These are phyloP conservation scores for Chionographis japonica DNA, from an alignment of 106 monocot genomes.

Conservation along the genomic window DNA sequence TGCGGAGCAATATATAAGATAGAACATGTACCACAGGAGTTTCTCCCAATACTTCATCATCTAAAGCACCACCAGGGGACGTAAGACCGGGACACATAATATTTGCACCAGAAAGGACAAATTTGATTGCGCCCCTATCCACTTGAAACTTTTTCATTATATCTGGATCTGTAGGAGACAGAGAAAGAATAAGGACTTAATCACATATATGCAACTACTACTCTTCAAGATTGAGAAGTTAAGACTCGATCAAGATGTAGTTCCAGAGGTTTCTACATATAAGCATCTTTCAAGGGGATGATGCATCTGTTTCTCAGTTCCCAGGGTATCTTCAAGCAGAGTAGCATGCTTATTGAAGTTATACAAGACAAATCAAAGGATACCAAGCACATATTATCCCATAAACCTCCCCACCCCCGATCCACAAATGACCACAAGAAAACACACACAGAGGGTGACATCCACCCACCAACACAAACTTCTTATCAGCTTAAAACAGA, in stretches of 20 bases:
- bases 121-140: conserved; percentile 90
- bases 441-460: background rate
- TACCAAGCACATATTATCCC: too few relatives aligned
- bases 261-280: too few relatives aligned
- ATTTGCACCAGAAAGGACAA: conserved; percentile 96
- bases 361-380: too few relatives aligned
- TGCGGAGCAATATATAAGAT: background rate
- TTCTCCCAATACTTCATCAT: conserved; percentile 68
- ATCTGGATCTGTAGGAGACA: conserved; percentile 56
- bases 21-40: conserved; percentile 67
- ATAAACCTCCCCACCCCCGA: too few relatives aligned
- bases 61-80: conserved; percentile 82
- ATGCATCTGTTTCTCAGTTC: too few relatives aligned
- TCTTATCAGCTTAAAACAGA: background rate
- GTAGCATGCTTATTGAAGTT: too few relatives aligned
- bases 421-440: conserved; percentile 4
- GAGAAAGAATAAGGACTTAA: too few relatives aligned
- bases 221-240: too few relatives aligned
- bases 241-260: too few relatives aligned
- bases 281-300: too few relatives aligned
- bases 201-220: too few relatives aligned
- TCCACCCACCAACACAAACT: background rate
- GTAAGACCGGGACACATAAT: conserved; percentile 99
- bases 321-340: too few relatives aligned
- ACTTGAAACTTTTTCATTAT: conserved; percentile 99